Base-by-base conservation (phyloP, 306 rosid species). In the Begonia masoniana region DNA sequence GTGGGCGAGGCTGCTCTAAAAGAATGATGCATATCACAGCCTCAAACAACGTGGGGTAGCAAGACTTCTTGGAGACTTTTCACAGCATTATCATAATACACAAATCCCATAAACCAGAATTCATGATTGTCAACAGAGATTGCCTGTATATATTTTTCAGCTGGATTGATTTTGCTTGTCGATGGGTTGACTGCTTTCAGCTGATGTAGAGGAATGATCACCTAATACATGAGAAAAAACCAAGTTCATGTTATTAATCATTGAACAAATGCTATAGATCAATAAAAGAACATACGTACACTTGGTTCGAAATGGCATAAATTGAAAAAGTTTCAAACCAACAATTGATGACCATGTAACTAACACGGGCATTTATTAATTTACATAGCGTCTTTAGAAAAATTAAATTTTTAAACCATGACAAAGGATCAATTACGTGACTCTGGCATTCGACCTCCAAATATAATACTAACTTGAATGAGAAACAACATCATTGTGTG, bases 71-170 rank as follows among this genome's bases (percentile, higher is more conserved):
- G 73, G 57, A 91, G 79, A 71, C 19, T 52, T 13, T 65, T 72
- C 64, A 72, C 70, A 42, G 96, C 94, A 53, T 66, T 79, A 0
- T 71, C 85, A 47, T 91, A 91, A 62, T 74, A 76, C 55, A 86
- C 68, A 71, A 91, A 91, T 7, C 94, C 99, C 99, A 83, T 83
- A 47, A 91, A 86, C 99, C 99, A 91, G 77, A 91, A 86, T 57
- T 91, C 99, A 51, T 79, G 84, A 60, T 86, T 79, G 59, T 91
- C 96, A 1, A 64, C 63, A 1, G 96, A 77, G 63, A 79, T 77
- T 53, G 83, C 81, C 80, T 91, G 94, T 41, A 91, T 52, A 72
- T 76, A 91, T 55, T 77, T 86, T 72, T 86, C 99, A 43, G 84
- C 60, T 14, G 92, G 68, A 56, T 83, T 86, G 49, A 58, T 15